phyloP scores from a whole-genome alignment of 495 filamentous ascomycete species.

The Talaromyces wortmannii region DNA sequence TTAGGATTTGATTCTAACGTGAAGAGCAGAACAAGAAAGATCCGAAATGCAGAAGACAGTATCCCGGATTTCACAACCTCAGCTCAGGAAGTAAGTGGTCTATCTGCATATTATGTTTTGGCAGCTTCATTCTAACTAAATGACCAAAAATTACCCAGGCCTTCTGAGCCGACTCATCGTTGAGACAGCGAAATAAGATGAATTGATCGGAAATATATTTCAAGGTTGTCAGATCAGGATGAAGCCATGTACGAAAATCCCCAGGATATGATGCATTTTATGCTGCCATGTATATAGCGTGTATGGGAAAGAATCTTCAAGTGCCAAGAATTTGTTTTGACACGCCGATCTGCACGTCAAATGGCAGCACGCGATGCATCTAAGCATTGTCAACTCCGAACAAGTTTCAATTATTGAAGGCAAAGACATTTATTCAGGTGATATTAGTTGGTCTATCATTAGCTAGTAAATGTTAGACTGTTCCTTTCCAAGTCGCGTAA shows the following conservation, averaged over 20 bases:
- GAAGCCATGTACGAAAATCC: neutral
- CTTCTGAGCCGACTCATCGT: neutral
- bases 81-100: neutral
- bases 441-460: neutral
- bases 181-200: neutral
- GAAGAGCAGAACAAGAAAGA: neutral
- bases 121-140: neutral
- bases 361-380: too few species aligned
- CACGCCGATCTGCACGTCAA: neutral
- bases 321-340: neutral
- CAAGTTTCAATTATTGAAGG: neutral
- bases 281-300: neutral
- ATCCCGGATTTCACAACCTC: neutral
- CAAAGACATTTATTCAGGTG: neutral
- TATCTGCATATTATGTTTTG: neutral
- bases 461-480: neutral
- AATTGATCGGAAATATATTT: neutral
- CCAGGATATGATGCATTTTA: neutral
- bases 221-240: neutral
- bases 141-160: neutral
- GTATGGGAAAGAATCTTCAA: neutral
- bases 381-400: too few species aligned
- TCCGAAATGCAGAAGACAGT: neutral
- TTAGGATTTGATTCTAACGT: neutral
- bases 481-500: neutral